Percentiles rank a stretch among this genome's conserved stretches.
Conservation (phyloP, 306 rosid genomes). For the Medicago arabica region DNA sequence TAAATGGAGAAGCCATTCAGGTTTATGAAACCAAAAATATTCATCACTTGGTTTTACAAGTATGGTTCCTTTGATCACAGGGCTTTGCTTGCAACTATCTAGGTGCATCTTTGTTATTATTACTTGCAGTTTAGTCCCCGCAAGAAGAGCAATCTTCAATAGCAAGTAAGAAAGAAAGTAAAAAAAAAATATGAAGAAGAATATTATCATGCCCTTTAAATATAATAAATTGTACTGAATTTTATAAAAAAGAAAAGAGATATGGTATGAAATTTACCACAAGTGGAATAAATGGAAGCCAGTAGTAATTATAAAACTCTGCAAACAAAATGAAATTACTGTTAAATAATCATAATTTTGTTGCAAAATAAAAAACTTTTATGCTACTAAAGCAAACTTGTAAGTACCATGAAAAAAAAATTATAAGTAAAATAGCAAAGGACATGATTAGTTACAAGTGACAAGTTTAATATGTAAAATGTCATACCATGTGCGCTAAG, state of each 20-base stretch:
- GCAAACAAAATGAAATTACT: slow-evolving; percentile 35
- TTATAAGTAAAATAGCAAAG: no score
- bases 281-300: slow-evolving; percentile 82
- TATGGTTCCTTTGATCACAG: slow-evolving; percentile 58
- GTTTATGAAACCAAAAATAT: slow-evolving; percentile 66
- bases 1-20: slow-evolving; percentile 65
- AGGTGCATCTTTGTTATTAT: slow-evolving; percentile 67
- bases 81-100: slow-evolving; percentile 55
- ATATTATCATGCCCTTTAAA: no score
- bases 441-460: no score
- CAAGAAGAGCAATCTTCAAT: slow-evolving; percentile 59
- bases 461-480: no score
- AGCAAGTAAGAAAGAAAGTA: neutral
- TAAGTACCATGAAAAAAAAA: no score
- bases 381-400: neutral
- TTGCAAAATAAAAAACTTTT: neutral
- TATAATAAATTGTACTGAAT: neutral
- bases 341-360: slow-evolving; percentile 13
- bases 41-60: slow-evolving; percentile 62
- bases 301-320: slow-evolving; percentile 68
- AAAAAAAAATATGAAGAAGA: no score
- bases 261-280: slow-evolving; percentile 47
- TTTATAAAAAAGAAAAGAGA: neutral
- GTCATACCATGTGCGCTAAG: slow-evolving; percentile 64
- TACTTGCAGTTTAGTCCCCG: slow-evolving; percentile 68